Base-by-base conservation (phyloP, 139 green algal species). In the Chlorella sp. region DNA sequence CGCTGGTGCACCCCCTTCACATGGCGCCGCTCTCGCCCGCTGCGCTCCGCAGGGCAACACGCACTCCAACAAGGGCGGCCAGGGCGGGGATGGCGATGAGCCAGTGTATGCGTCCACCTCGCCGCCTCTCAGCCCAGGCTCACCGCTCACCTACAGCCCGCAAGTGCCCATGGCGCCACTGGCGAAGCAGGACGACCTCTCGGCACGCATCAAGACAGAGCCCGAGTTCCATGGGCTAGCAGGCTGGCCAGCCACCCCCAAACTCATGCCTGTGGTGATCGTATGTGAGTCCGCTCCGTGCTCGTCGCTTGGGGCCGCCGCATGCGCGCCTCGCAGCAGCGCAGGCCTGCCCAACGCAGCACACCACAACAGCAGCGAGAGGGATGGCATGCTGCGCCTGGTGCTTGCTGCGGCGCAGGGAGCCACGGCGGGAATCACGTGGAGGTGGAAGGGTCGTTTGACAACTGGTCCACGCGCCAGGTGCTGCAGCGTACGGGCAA, bases 371-470 rank as follows among this genome's bases (percentile, higher is more conserved):
- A 22, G 17, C 5, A 5, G 22, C 59, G n/a, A 30, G 0, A 26
- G 29, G 14, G 6, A 31, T 14, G 59, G 24, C 24, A 29, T 29
- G 14, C 24, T 14, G 6, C 59, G n/a, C 59, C 3, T 36, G 2
- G 51, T 51, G 2, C 32, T 70, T 70, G 55, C 27, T 70, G 49
- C 36, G 10, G 10, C 70, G 42, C 80, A 95, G 90, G 91, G 91
- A 90, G 76, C 30, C 90, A 96, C 74, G 95, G 94, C 1, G 95
- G 94, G 0, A 90, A 81, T 60, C 67, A 89, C 61, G 93, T 98
- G 3, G 90, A 93, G 51, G 88, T 99, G 27, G 93, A 99, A 70
- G 94, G 95, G 1, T 96, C 89, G 2, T 99, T 95, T 80, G 95
- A 99, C 79, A 96, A 95, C 76, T 99, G 95, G 95, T 91, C 84